phyloP scores from a whole-genome alignment of 2,329 filamentous ascomycete species.

The Neopestalotiopsis sp. region DNA sequence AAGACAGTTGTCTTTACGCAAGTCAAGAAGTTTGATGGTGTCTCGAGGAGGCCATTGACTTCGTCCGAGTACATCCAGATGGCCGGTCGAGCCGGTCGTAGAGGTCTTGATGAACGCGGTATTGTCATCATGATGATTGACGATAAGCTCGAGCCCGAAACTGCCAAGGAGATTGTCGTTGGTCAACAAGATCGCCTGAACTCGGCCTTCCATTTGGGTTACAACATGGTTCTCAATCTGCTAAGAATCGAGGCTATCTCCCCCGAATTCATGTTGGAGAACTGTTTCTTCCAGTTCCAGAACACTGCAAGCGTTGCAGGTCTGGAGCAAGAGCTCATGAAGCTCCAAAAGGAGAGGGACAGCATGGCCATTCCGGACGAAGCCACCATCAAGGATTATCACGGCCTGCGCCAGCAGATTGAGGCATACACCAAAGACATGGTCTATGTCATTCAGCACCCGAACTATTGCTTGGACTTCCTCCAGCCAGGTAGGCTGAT shows the following conservation, averaged over 20 bases:
- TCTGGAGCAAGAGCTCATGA: conserved; percentile 82
- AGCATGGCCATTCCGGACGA: conserved; percentile 84
- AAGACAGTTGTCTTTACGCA: conserved; percentile 99
- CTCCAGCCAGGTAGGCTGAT: conserved; percentile 88
- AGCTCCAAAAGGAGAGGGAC: conserved; percentile 77
- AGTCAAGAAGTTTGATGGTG: conserved; percentile 93
- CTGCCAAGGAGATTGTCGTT: conserved; percentile 94
- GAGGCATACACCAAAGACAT: conserved; percentile 87
- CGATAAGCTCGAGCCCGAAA: conserved; percentile 91
- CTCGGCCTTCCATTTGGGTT: conserved; percentile 95
- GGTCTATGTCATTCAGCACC: conserved; percentile 89
- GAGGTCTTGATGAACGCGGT: conserved; percentile 95
- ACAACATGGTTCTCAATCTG: conserved; percentile 98
- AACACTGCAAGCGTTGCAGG: conserved; percentile 86
- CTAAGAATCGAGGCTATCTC: conserved; percentile 99
- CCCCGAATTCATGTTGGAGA: conserved; percentile 97
- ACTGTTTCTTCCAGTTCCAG: conserved; percentile 98
- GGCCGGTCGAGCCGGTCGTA: conserved; percentile 94
- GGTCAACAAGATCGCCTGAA: conserved; percentile 97
- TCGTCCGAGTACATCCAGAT: conserved; percentile 98
- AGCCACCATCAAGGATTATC: conserved; percentile 89
- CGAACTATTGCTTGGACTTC: conserved; percentile 83
- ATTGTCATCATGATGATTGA: conserved; percentile 99
- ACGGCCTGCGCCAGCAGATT: conserved; percentile 84
- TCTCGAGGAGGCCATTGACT: conserved; percentile 80